phyloP scores from a whole-genome alignment of 306 rosid species.

The Citrullus mucosospermus region DNA sequence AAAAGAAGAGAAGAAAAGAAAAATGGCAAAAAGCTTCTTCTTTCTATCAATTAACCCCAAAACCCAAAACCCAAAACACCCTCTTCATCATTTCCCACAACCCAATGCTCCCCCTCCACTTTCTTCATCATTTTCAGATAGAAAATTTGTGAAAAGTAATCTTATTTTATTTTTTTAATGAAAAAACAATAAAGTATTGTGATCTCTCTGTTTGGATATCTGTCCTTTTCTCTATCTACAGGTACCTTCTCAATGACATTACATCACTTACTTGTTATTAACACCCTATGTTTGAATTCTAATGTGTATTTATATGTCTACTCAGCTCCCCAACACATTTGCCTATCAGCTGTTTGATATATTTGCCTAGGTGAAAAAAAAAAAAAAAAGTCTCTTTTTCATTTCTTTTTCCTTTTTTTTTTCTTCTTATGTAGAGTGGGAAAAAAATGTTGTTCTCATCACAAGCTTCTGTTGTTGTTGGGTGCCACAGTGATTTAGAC shows the following conservation, averaged over 20 bases:
- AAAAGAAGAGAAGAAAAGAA: neutral
- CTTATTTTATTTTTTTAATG: no score
- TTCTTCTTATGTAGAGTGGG: neutral
- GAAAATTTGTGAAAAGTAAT: neutral
- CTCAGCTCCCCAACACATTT: neutral
- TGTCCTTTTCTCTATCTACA: constrained; percentile 12
- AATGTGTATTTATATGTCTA: constrained; percentile 13
- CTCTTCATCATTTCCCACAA: neutral
- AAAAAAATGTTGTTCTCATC: constrained; percentile 36
- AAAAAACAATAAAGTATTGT: neutral
- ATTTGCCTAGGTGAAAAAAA: neutral
- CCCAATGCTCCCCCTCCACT: constrained; percentile 4
- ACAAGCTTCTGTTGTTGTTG: constrained; percentile 62
- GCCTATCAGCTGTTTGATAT: neutral
- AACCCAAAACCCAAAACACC: neutral
- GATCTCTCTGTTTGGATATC: neutral
- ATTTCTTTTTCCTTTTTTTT: neutral
- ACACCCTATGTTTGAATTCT: constrained; percentile 28
- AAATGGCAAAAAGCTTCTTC: neutral
- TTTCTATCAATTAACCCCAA: neutral
- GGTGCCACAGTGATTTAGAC: constrained; percentile 95
- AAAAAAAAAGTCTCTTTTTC: neutral
- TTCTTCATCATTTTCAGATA: constrained; percentile 8
- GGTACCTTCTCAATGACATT: constrained; percentile 53
- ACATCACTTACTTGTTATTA: constrained; percentile 38